Evolutionary conservation across 305 asterid genomes (phyloP), one percentile per base, ranked within the genome.

Genomic region (Solanum chacoense): DNA sequence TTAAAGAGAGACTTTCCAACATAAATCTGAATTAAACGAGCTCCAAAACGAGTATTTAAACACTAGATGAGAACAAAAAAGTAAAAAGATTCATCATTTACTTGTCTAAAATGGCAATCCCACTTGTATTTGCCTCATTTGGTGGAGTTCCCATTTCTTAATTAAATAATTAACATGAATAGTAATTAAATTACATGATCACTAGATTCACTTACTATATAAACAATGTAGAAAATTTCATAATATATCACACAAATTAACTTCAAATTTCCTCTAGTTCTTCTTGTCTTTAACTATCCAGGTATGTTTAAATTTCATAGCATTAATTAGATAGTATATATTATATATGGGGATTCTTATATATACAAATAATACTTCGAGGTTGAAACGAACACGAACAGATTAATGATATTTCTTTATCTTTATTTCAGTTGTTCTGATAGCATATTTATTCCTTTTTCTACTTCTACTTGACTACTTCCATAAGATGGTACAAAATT

Each of bases 91-190:
- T 13, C 65, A 91, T 91, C 91, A 89, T 89, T 83, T 85, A 50
- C 40, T 83, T 76, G 89, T 84, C 35, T 84, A 40, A 84, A 42
- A 69, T 91, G 92, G 89, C 28, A 88, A 89, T 16, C 79, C 92
- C 92, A 89, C 91, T 87, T 91, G 2, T 34, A 55, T 45, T 88
- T 91, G 91, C 90, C 90, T 86, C 90, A 75, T 88, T 69, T 88
- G 88, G 93, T 91, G 92, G 92, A 72, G 40, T 38, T 32, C 83
- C 84, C 83, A 87, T 88, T 74, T n/a, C 74, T 74, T 40, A 8
- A 20, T 31, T 26, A 31, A 40, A 24, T 75, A 75, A 75, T 34
- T 26, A 77, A 65, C 3, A 9, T 24, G 16, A 88, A 85, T 8
- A 50, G 38, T 24, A 35, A 45, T 74, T 31, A 35, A 45, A 45